Conservation (phyloP, 2,329 filamentous ascomycete species). For the Hypoxylon sp. region DNA sequence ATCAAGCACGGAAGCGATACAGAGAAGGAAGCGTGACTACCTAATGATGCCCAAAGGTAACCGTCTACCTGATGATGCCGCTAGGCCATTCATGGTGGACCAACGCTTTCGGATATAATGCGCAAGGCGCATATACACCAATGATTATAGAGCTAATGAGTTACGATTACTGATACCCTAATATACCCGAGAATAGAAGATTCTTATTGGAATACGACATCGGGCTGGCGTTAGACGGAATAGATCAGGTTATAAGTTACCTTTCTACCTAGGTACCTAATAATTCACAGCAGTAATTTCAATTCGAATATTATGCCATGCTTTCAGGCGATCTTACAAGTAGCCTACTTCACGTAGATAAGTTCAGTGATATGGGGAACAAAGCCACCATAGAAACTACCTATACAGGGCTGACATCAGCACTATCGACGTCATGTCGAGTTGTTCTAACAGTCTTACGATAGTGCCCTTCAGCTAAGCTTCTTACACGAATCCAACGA, state of each 20-base stretch:
- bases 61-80: background rate
- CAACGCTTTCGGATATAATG: conserved; percentile 5
- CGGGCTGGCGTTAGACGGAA: background rate
- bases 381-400: conserved; percentile 8
- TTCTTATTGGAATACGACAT: background rate
- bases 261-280: conserved; percentile 6
- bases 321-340: background rate
- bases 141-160: conserved; percentile 24
- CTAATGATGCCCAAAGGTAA: background rate
- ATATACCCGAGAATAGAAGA: background rate
- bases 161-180: conserved; percentile 17
- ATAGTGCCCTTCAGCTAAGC: background rate
- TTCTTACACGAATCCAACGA: too few relatives aligned
- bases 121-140: conserved; percentile 6
- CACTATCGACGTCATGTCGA: conserved; percentile 15
- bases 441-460: conserved; percentile 4
- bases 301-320: background rate
- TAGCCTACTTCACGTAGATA: conserved; percentile 13
- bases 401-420: conserved; percentile 26
- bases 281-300: conserved; percentile 12
- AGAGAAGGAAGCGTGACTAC: conserved; percentile 37
- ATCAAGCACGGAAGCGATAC: conserved; percentile 23
- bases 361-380: conserved; percentile 6
- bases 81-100: background rate
- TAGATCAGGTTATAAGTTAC: too few relatives aligned